Conservation (phyloP, 2,329 filamentous ascomycete species). For the Domatiomyces catenatus region DNA sequence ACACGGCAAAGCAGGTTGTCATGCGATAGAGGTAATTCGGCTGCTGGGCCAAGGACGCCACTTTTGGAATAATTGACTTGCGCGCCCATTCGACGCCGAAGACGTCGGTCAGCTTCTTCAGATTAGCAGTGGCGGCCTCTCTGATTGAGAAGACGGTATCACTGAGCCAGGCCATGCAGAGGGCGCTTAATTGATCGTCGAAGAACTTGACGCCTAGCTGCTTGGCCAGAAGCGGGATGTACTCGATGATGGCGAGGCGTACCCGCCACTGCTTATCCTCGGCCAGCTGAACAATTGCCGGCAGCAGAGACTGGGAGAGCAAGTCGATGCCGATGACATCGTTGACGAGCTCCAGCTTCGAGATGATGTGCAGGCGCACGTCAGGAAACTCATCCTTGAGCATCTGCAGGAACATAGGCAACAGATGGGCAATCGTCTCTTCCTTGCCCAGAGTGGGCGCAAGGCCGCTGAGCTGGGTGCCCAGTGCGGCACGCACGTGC, state of each 20-base stretch:
- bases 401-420: slow-evolving; percentile 99
- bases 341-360: slow-evolving; percentile 97
- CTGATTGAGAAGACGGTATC: slow-evolving; percentile 98
- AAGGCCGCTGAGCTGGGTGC: slow-evolving; percentile 90
- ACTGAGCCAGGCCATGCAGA: slow-evolving; percentile 97
- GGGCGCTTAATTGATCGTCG: slow-evolving; percentile 83
- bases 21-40: slow-evolving; percentile 98
- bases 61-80: slow-evolving; percentile 93
- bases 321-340: slow-evolving; percentile 97
- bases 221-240: slow-evolving; percentile 88
- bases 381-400: slow-evolving; percentile 98
- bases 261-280: slow-evolving; percentile 97
- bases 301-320: slow-evolving; percentile 87
- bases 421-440: slow-evolving; percentile 91
- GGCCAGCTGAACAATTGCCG: slow-evolving; percentile 90
- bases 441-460: slow-evolving; percentile 96
- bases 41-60: slow-evolving; percentile 95
- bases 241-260: slow-evolving; percentile 94
- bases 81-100: slow-evolving; percentile 97
- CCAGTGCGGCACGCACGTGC: slow-evolving; percentile 87
- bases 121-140: slow-evolving; percentile 89
- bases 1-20: slow-evolving; percentile 99
- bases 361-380: slow-evolving; percentile 96
- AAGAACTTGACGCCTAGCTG: slow-evolving; percentile 97
- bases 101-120: slow-evolving; percentile 96